Base-by-base conservation (phyloP, 2,329 filamentous ascomycete genomes). In the Diplodia corticola region DNA sequence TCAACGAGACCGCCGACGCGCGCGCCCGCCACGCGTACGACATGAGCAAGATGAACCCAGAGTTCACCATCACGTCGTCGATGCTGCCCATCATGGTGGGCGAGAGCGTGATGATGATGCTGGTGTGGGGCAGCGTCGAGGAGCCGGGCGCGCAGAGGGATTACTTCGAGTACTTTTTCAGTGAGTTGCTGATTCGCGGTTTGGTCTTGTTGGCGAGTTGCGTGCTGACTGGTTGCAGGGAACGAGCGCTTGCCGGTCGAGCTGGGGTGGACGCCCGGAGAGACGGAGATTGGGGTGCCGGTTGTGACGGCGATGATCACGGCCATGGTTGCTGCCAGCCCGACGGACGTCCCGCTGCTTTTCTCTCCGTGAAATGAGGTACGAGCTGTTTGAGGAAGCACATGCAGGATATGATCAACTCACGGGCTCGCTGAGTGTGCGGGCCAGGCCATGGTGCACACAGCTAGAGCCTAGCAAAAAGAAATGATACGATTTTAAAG, bases 121-220 rank as follows among this genome's bases (percentile, higher is more conserved):
- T 59, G 20, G n/a, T 71, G 15, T 67, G 74, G n/a, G 64, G 55
- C 20, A 55, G 72, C 44, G 59, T 69, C 1, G 54, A 55, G 37
- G 69, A 68, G 0, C 67, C 67, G 17, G 70, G 50, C 6, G 66
- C 67, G 5, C 65, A 68, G 9, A 15, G 73, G 26, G 65, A 70
- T 0, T 73, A 61, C 44, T 63, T 75, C n/a, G 71, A 72, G 50
- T 64, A 72, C 10, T 68, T 74, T 20, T 75, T 75, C 63, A 57
- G 73, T 74, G 64, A 68, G 70, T 69, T 4, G 15, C n/a, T 24
- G 3, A 26, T 28, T 33, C 5, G 24, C 15, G 15, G 10, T 1
- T 1, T 15, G 22, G 5, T 20, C 4, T 4, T 9, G 9, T 2
- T 10, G 15, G 53, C 9, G 30, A 44, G 35, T 15, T n/a, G 9